Evolutionary conservation across 1,139 yeast genomes (phyloP).

Genomic region (Pichia sp.): DNA sequence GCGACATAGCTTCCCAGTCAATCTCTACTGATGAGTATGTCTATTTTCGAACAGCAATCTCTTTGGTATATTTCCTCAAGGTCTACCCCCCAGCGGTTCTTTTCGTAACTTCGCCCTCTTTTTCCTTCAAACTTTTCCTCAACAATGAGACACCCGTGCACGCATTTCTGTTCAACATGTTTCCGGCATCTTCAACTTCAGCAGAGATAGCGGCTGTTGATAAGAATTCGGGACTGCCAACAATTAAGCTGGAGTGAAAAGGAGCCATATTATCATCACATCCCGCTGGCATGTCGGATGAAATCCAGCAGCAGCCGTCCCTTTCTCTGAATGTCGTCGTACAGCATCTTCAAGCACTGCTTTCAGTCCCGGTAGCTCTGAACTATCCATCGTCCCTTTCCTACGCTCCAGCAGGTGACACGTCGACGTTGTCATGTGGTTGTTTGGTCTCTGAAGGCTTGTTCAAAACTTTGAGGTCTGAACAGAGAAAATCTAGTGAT

Average conservation of each 20-base stretch:
- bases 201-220: not conserved
- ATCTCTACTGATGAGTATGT: not conserved
- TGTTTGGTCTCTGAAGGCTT: conserved; percentile 58
- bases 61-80: not conserved
- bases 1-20: conserved; percentile 30
- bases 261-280: not conserved
- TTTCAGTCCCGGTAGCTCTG: conserved; percentile 21
- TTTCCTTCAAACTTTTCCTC: not conserved
- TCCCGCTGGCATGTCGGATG: not conserved
- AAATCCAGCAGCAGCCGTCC: not conserved
- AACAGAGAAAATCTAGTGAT: conserved; percentile 1
- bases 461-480: conserved; percentile 10
- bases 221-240: not conserved
- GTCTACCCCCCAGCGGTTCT: no score
- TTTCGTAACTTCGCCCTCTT: not conserved
- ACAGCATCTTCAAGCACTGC: conserved; percentile 17
- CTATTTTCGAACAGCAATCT: not conserved
- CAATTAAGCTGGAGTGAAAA: no score
- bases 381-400: conserved; percentile 22
- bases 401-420: conserved; percentile 40
- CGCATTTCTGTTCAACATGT: not conserved
- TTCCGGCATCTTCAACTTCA: not conserved
- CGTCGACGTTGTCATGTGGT: conserved; percentile 62
- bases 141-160: not conserved
- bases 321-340: conserved; percentile 3